Evolutionary conservation across 805 yeast genomes (phyloP), one percentile per base, ranked within the genome.

Genomic region (Metschnikowia corniflorae): DNA sequence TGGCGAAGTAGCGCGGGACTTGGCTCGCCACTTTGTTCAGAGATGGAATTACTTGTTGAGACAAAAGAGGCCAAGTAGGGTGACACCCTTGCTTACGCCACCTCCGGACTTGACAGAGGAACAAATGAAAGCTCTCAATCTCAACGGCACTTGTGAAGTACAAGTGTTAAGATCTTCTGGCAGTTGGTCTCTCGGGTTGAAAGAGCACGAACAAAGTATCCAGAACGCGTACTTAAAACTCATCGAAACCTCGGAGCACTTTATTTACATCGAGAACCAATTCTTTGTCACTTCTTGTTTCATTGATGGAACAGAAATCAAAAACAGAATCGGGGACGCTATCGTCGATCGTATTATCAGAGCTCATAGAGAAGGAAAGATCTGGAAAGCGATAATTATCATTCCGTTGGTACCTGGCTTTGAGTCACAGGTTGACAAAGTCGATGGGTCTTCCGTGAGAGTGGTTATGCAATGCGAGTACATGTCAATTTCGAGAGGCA

Each of bases 381-480:
- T 68, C 8, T 93, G 99, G 99, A 81, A 80, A 44, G 97, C 97
- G 1, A 76, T 87, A 17, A 82, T 93, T 43, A 73, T 93, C 8
- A 87, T 93, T 44, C 99, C 99, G 3, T 69, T 93, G 47, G 87
- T 93, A 93, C 99, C 99, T 1, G 99, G 98, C 0, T 93, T 94
- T 58, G 93, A 84, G 53, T 80, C 95, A 18, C 85, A 87, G 47
- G 95, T 94, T 15, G 97, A 91, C 55, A 78, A 84, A 44, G 84
- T 93, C 12, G 96, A 88, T 47, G 98, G 96, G 2, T 84, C 96
- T 0, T 77, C 95, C n/a, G 88, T 93, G 4, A 78, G 99, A 53
- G 82, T 93, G 17, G 94, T 93, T 48, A 89, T 91, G 93, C 91
- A 88, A 61, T 88, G 97, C 55, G 97, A 93, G 62, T 93, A 78